Evolutionary conservation across 768 basidiomycete species (phyloP).

Genomic region (Boletus coccyginus): DNA sequence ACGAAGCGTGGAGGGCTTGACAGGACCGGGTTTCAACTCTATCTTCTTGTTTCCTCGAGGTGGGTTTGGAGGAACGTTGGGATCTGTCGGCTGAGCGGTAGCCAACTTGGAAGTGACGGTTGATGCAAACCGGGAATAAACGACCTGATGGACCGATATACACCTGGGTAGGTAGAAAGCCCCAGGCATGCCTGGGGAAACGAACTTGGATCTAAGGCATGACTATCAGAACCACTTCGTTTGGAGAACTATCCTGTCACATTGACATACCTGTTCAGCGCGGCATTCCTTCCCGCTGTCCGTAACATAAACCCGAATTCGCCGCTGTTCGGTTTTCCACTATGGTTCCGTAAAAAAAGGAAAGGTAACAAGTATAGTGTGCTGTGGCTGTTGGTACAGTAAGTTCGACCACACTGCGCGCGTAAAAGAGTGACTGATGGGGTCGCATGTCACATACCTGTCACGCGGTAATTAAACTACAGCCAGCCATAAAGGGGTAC

Average conservation of each 20-base stretch:
- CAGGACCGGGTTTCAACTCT: constrained; percentile 62
- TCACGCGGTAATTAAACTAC: constrained; percentile 6
- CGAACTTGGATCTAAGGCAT: constrained; percentile 19
- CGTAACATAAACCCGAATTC: constrained; percentile 38
- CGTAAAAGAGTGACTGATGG: background rate
- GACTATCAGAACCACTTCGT: background rate
- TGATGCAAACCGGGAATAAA: constrained; percentile 24
- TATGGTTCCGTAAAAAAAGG: constrained; percentile 8
- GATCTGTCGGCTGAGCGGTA: constrained; percentile 12
- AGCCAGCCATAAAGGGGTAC: no score
- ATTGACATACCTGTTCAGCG: constrained; percentile 37
- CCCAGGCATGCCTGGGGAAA: background rate
- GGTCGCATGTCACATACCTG: constrained; percentile 1
- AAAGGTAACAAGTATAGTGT: no score
- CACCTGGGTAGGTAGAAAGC: background rate
- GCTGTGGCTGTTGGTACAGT: background rate
- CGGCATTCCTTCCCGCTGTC: constrained; percentile 36
- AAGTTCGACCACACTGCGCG: background rate
- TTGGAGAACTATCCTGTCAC: background rate
- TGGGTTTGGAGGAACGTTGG: constrained; percentile 25
- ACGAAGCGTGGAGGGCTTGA: constrained; percentile 40
- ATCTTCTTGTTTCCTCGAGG: constrained; percentile 45
- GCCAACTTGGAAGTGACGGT: constrained; percentile 29
- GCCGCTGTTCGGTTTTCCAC: constrained; percentile 7
- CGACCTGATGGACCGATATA: background rate